Evolutionary conservation across 2,329 filamentous ascomycete species (phyloP).

Genomic region (Alternaria hordeiaustralica): DNA sequence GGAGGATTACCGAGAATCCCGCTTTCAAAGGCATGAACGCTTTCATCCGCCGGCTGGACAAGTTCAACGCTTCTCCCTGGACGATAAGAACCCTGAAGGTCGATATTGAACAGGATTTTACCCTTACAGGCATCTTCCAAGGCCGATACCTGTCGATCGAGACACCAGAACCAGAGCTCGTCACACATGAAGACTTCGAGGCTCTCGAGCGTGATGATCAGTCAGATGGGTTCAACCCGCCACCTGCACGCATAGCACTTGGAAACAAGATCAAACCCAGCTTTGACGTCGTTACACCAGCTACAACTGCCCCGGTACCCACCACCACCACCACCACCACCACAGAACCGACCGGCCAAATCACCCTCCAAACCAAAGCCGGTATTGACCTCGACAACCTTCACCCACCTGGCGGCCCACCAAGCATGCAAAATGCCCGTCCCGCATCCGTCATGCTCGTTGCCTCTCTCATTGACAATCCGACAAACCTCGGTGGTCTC

Average conservation of each 20-base stretch:
- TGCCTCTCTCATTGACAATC: slow-evolving; percentile 59
- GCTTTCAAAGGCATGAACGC: slow-evolving; percentile 52
- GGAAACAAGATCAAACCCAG: not conserved
- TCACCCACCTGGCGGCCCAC: slow-evolving; percentile 25
- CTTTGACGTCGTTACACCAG: not conserved
- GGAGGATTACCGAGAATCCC: slow-evolving; percentile 45
- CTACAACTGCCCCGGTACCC: not conserved
- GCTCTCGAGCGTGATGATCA: slow-evolving; percentile 40
- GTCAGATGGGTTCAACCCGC: slow-evolving; percentile 4
- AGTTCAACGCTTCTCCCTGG: slow-evolving; percentile 50
- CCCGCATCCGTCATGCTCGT: slow-evolving; percentile 54
- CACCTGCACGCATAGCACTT: slow-evolving; percentile 28
- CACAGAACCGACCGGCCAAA: slow-evolving; percentile 6
- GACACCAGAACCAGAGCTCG: slow-evolving; percentile 47
- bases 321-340: not conserved
- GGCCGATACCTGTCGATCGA: slow-evolving; percentile 55
- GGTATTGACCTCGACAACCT: slow-evolving; percentile 50
- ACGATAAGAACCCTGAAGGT: slow-evolving; percentile 49
- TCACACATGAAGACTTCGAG: slow-evolving; percentile 51
- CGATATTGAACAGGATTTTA: slow-evolving; percentile 53
- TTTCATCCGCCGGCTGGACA: slow-evolving; percentile 53
- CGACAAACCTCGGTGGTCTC: slow-evolving; percentile 59
- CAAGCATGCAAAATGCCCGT: slow-evolving; percentile 24
- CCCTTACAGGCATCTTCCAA: slow-evolving; percentile 53
- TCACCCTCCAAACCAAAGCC: slow-evolving; percentile 61